Evolutionary conservation across 2,329 filamentous ascomycete genomes (phyloP).

Genomic region (Ophiostoma himal-ulmi): DNA sequence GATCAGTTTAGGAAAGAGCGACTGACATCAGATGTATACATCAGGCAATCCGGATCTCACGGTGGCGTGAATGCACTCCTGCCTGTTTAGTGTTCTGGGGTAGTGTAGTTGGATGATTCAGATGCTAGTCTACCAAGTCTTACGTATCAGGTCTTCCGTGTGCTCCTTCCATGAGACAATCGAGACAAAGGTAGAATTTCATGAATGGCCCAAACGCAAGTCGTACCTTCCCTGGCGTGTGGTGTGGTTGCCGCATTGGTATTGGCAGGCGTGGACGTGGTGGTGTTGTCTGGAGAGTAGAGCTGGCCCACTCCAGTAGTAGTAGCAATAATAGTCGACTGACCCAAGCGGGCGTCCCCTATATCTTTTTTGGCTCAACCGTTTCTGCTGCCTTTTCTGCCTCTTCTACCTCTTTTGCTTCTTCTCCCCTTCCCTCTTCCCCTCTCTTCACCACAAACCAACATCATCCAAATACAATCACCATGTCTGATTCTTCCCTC

Average conservation of each 20-base stretch:
- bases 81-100: neutral
- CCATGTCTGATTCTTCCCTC: conserved; percentile 71
- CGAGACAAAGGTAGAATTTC: neutral
- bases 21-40: neutral
- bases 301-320: conserved; percentile 4
- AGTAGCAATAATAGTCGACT: neutral
- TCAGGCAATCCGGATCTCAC: neutral
- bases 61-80: conserved; percentile 5
- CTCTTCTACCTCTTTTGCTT: neutral
- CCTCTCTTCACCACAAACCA: neutral
- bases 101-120: neutral
- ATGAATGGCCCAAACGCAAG: conserved; percentile 4
- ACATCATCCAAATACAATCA: neutral
- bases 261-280: neutral
- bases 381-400: neutral
- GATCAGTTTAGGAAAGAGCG: neutral
- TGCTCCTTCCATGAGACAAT: neutral
- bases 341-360: neutral
- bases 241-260: conserved; percentile 3
- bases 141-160: neutral
- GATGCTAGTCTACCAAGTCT: neutral
- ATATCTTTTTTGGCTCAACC: neutral
- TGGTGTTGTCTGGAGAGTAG: conserved; percentile 9
- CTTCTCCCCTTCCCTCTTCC: neutral
- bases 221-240: conserved; percentile 1